Base-by-base conservation (phyloP, 768 basidiomycete species). In the Panaeolus papilionaceus region DNA sequence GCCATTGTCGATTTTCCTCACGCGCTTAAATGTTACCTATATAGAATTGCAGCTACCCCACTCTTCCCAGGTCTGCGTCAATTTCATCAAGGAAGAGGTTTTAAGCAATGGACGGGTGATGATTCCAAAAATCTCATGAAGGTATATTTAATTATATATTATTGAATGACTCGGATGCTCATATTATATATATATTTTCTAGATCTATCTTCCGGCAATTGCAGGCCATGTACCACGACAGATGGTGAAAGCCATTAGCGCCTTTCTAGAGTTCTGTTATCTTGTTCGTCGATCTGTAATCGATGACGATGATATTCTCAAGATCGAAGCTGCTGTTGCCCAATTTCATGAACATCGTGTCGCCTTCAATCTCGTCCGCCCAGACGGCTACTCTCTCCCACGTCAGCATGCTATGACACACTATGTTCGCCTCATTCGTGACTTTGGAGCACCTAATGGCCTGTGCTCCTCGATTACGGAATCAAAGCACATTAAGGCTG, bases 401-500 rank as follows among this genome's bases (percentile, higher is more conserved):
- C 67, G 67, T 1, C 75, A 76, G 63, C 75, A 76, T 47, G 65
- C 71, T 0, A 54, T 74, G 2, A 23, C 64, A 1, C 74, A 76
- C 38, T 76, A 72, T 61, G n/a, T 42, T 2, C 37, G 39, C 2
- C 23, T 62, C 3, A 76, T 76, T 38, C 63, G 28, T 12, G 37
- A 51, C 10, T 75, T 75, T 45, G 71, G 75, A 3, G 61, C 74
- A 11, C 74, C 73, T 49, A 75, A 75, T 66, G 71, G 75, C 1
- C 49, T 75, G 3, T 78, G 76, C 61, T 72, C 77, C 0, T 78
- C 75, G 2, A 76, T 77, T 4, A 75, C 75, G 3, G 77, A 78
- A 64, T 74, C 72, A 2, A 73, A 71, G 28, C 77, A 78, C 54
- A 77, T 75, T 45, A 68, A 67, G 16, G 78, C 76, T 28, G 70